A percentile compares a stretch with the other conserved stretches of the same genome.
Conservation (phyloP, 2,329 filamentous ascomycete species). For the Neonectria neomacrospora region DNA sequence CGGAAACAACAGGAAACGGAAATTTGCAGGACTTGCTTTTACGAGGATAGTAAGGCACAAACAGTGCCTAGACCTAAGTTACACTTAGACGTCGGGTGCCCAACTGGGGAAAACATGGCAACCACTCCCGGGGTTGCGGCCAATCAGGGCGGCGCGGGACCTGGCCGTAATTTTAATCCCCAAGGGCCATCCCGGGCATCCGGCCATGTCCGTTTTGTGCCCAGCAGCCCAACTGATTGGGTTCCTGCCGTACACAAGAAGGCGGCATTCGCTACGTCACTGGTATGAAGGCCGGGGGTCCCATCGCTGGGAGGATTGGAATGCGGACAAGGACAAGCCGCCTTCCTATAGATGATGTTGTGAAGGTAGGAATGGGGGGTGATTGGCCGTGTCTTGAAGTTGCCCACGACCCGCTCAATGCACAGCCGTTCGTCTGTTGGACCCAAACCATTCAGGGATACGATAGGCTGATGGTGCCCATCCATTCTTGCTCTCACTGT, state of each 20-base stretch:
- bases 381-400: background rate
- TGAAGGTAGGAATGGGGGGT: background rate
- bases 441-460: background rate
- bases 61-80: conserved; percentile 6
- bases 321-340: background rate
- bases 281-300: background rate
- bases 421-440: background rate
- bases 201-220: background rate
- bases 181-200: conserved; percentile 15
- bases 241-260: background rate
- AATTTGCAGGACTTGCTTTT: background rate
- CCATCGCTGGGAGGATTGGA: background rate
- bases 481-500: too few relatives aligned
- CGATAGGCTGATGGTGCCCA: too few relatives aligned
- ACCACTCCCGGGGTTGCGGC: conserved; percentile 13
- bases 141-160: conserved; percentile 11
- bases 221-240: background rate
- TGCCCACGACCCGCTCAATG: background rate
- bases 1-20: background rate
- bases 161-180: conserved; percentile 17
- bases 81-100: conserved; percentile 19
- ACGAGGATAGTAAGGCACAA: conserved; percentile 4
- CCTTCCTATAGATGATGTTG: background rate
- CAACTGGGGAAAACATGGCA: conserved; percentile 39
- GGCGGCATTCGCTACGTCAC: background rate